Evolutionary conservation across 345 rosid species (phyloP).

Genomic region (Melaleuca quinquenervia): DNA sequence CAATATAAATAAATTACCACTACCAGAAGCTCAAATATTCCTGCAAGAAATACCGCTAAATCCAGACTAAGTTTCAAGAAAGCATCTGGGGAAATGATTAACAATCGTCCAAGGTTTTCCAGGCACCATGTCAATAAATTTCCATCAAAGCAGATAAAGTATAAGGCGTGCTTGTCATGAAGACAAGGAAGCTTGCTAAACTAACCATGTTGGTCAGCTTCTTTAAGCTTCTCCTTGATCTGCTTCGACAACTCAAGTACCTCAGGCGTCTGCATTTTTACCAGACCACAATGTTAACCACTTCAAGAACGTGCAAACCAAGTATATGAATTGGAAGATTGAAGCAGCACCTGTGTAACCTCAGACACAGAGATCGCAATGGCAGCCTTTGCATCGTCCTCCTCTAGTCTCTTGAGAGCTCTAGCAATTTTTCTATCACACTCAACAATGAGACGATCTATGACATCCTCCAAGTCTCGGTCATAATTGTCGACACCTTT

Average conservation of each 20-base stretch:
- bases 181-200: not conserved
- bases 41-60: not conserved
- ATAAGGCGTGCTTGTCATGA: not conserved
- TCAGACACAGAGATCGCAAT: slow-evolving; percentile 95
- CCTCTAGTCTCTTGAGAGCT: slow-evolving; percentile 97
- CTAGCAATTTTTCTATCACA: slow-evolving; percentile 94
- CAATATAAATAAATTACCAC: not conserved
- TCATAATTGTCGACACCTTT: slow-evolving; percentile 85
- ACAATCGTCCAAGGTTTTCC: not conserved
- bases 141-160: not conserved
- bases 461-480: slow-evolving; percentile 90
- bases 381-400: slow-evolving; percentile 99
- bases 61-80: not conserved
- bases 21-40: not conserved
- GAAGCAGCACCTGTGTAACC: slow-evolving; percentile 72
- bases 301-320: not conserved
- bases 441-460: slow-evolving; percentile 90
- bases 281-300: not conserved
- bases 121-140: not conserved
- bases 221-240: slow-evolving; percentile 90
- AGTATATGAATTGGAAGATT: not conserved
- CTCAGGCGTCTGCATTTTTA: slow-evolving; percentile 60
- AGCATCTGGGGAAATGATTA: not conserved
- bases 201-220: slow-evolving; percentile 79
- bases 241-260: slow-evolving; percentile 71